A percentile compares a stretch with the other conserved stretches of the same genome.
Evolutionary conservation across 1,284 basidiomycete genomes (phyloP).

Genomic region (Taiwanofungus camphoratus): DNA sequence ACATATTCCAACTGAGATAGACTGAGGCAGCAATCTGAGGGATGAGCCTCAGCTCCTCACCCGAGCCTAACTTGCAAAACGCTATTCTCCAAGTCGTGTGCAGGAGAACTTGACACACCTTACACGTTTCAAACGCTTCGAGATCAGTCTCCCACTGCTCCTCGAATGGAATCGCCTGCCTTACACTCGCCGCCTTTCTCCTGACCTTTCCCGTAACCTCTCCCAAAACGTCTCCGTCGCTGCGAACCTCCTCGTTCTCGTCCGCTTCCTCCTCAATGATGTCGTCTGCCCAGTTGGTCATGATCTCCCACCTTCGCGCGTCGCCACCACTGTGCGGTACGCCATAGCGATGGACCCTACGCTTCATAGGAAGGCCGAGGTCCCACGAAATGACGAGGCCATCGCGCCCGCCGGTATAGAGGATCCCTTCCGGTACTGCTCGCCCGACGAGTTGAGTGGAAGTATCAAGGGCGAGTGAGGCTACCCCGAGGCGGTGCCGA

Average conservation of each 20-base stretch:
- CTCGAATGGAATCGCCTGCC: conserved; percentile 53
- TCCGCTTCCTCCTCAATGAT: conserved; percentile 55
- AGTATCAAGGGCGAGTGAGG: conserved; percentile 81
- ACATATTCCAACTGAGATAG: background rate
- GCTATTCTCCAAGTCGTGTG: background rate
- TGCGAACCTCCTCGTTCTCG: conserved; percentile 42
- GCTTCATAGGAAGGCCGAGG: conserved; percentile 63
- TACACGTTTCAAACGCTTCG: conserved; percentile 36
- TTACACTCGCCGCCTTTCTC: conserved; percentile 22
- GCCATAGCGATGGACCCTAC: conserved; percentile 33
- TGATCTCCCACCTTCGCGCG: conserved; percentile 55
- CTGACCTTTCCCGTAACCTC: conserved; percentile 44
- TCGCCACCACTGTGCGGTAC: conserved; percentile 17
- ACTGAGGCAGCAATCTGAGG: too few species aligned
- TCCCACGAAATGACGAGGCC: conserved; percentile 93
- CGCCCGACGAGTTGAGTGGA: conserved; percentile 69
- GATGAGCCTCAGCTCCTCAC: too few species aligned
- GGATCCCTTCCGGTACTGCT: conserved; percentile 74
- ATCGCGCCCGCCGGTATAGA: conserved; percentile 92
- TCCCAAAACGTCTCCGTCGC: conserved; percentile 71
- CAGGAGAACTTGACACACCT: conserved; percentile 35
- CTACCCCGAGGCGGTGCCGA: conserved; percentile 82
- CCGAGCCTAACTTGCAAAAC: background rate
- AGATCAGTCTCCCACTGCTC: conserved; percentile 75
- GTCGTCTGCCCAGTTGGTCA: conserved; percentile 80